A percentile compares a stretch with the other conserved stretches of the same genome.
Evolutionary conservation across 306 rosid genomes (phyloP).

Genomic region (Prunus mira): DNA sequence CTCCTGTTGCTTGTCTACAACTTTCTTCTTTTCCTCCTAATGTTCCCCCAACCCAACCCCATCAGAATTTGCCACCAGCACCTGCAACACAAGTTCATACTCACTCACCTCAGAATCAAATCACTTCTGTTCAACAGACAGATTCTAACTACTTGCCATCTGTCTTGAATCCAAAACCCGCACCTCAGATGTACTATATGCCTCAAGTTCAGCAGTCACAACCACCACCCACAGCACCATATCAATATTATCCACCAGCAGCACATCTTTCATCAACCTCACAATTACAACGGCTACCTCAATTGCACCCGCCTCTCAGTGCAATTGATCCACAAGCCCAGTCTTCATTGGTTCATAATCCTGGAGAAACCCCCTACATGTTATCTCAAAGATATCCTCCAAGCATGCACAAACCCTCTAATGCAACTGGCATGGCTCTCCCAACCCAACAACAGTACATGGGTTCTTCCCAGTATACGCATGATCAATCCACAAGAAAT

Average conservation of each 20-base stretch:
- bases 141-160: constrained; percentile 23
- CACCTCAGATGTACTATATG: constrained; percentile 19
- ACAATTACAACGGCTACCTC: constrained; percentile 20
- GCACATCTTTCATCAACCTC: constrained; percentile 17
- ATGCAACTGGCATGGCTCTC: constrained; percentile 12
- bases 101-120: constrained; percentile 18
- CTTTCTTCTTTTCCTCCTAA: constrained; percentile 14
- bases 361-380: constrained; percentile 11
- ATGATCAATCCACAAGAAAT: constrained; percentile 20
- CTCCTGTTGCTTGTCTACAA: constrained; percentile 16
- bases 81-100: constrained; percentile 16
- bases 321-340: constrained; percentile 21
- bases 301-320: not conserved
- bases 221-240: constrained; percentile 11
- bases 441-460: constrained; percentile 16
- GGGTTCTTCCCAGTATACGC: constrained; percentile 13
- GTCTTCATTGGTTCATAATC: not conserved
- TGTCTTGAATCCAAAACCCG: constrained; percentile 17
- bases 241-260: constrained; percentile 18
- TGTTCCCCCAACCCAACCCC: constrained; percentile 11
- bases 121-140: constrained; percentile 7
- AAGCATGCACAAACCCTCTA: constrained; percentile 16
- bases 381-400: constrained; percentile 23
- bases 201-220: constrained; percentile 22
- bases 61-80: constrained; percentile 17